Conservation (phyloP, 2,329 filamentous ascomycete genomes). For the Aciculosporium take region DNA sequence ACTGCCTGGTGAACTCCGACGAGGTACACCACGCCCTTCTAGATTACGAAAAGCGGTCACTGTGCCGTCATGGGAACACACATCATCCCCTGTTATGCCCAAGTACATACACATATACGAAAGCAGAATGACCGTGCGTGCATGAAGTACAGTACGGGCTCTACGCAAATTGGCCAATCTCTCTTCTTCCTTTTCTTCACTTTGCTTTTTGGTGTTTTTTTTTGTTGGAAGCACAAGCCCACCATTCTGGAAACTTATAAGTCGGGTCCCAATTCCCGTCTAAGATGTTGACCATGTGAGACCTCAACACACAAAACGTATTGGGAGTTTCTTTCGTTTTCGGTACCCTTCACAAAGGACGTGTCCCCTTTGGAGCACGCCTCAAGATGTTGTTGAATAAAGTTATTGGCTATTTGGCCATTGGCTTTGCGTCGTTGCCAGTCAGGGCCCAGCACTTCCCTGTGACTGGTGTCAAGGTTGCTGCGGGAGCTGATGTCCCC, state of each 20-base stretch:
- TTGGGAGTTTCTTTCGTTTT: no score
- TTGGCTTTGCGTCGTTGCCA: conserved; percentile 12
- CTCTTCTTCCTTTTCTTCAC: no score
- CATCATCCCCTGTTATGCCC: no score
- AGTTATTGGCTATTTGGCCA: conserved; percentile 13
- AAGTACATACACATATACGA: neutral
- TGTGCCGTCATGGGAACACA: neutral
- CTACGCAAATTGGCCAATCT: no score
- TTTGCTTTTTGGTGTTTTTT: neutral
- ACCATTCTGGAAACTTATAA: neutral
- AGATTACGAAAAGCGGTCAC: neutral
- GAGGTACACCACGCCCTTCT: neutral
- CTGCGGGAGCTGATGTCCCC: conserved; percentile 27
- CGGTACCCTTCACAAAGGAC: neutral
- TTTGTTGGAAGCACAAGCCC: neutral
- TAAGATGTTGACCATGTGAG: no score
- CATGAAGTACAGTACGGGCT: no score
- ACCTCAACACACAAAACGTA: neutral
- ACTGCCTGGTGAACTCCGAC: neutral
- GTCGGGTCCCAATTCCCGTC: neutral
- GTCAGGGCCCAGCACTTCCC: conserved; percentile 15
- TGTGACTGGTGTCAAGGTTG: conserved; percentile 25
- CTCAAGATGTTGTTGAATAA: conserved; percentile 10
- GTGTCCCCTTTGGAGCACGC: neutral
- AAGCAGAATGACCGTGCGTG: neutral